Conservation (phyloP, 1,139 yeast genomes). For the Candida sanyaensis region DNA sequence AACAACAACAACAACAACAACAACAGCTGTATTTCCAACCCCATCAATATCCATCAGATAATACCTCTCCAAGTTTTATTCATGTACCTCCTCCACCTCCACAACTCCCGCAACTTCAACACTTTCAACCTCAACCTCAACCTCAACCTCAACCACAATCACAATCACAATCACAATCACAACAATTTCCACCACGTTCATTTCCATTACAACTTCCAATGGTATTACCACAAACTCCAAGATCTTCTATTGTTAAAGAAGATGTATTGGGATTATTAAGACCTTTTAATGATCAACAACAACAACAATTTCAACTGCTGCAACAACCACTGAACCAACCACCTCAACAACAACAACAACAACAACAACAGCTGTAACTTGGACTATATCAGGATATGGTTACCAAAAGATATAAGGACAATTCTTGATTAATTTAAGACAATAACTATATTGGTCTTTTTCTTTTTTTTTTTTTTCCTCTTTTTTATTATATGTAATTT, state of each 20-base stretch:
- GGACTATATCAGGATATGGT: conserved; percentile 7
- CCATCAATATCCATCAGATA: background rate
- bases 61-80: conserved; percentile 6
- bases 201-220: background rate
- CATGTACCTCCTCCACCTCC: conserved; percentile 5
- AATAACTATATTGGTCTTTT: background rate
- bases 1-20: conserved; percentile 1
- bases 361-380: too few species aligned
- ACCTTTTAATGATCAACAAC: conserved; percentile 1
- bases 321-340: too few species aligned
- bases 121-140: too few species aligned
- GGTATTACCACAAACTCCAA: conserved; percentile 4
- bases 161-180: too few species aligned
- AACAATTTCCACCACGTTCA: background rate
- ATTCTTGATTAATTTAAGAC: background rate
- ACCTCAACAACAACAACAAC: too few species aligned
- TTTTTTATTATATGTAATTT: background rate
- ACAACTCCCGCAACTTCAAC: background rate
- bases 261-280: conserved; percentile 6
- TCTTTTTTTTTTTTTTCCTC: background rate
- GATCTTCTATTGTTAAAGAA: conserved; percentile 5
- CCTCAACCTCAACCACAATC: too few species aligned
- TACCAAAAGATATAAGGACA: background rate
- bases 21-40: background rate
- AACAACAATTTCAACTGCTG: too few species aligned